Conservation (phyloP, 2,329 filamentous ascomycete genomes). For the Aspergillus sp. region DNA sequence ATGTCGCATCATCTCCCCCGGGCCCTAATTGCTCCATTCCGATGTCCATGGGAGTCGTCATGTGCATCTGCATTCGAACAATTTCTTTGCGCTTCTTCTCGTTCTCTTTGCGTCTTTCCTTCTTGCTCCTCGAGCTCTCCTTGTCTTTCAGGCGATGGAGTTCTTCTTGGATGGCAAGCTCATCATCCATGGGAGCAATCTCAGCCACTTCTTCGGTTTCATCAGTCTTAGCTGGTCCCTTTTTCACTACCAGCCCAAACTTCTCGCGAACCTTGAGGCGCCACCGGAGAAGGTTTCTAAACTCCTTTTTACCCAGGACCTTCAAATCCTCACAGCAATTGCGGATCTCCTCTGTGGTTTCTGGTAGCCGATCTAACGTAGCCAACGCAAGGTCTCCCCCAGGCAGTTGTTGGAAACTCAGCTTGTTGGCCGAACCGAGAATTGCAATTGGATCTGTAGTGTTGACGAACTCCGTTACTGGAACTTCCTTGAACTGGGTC, state of each 20-base stretch:
- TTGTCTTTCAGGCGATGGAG: conserved; percentile 79
- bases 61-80: conserved; percentile 94
- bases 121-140: conserved; percentile 73
- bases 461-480: conserved; percentile 91
- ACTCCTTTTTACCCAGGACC: conserved; percentile 89
- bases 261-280: conserved; percentile 83
- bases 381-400: conserved; percentile 84
- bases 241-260: conserved; percentile 82
- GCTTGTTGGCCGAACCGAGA: conserved; percentile 77
- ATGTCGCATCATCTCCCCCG: conserved; percentile 78
- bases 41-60: conserved; percentile 94
- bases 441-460: conserved; percentile 91
- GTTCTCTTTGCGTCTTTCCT: conserved; percentile 82
- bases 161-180: conserved; percentile 85
- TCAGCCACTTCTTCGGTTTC: conserved; percentile 73
- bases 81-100: conserved; percentile 94
- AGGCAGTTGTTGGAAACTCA: conserved; percentile 76
- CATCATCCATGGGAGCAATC: conserved; percentile 90
- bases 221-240: conserved; percentile 52
- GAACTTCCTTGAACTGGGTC: conserved; percentile 83
- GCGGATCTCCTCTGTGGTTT: conserved; percentile 81
- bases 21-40: conserved; percentile 84
- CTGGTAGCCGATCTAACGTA: conserved; percentile 79
- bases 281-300: conserved; percentile 87
- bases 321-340: conserved; percentile 80